Conservation (phyloP, 306 rosid genomes). For the Herpetospermum pedunculosum region DNA sequence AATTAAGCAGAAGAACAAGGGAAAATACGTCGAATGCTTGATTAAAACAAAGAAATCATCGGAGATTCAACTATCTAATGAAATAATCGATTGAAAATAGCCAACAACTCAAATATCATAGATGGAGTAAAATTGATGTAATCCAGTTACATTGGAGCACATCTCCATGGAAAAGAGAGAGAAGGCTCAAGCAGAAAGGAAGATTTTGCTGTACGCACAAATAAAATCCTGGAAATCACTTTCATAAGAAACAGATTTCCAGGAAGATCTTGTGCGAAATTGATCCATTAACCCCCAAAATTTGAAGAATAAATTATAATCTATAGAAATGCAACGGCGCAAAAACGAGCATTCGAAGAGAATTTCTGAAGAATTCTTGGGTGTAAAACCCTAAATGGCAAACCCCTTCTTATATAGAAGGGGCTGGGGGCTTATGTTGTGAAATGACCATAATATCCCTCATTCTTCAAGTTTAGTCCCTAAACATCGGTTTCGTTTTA, state of each 20-base stretch:
- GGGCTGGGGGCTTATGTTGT: background rate
- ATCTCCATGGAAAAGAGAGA: conserved; percentile 31
- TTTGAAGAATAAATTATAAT: background rate
- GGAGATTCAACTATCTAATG: background rate
- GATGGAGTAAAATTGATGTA: conserved; percentile 15
- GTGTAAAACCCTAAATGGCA: background rate
- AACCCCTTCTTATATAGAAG: background rate
- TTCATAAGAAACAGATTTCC: conserved; percentile 19
- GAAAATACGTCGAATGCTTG: background rate
- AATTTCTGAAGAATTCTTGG: background rate
- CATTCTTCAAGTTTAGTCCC: too few relatives aligned
- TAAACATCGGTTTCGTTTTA: background rate
- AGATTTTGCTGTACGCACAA: conserved; percentile 40
- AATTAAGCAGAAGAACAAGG: background rate
- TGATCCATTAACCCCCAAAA: background rate
- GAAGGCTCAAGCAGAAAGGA: conserved; percentile 90
- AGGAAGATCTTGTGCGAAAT: conserved; percentile 65
- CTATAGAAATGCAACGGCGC: background rate
- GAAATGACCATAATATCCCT: background rate
- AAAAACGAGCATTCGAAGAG: background rate
- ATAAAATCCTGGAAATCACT: conserved; percentile 56
- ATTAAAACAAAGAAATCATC: background rate
- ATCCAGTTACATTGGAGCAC: conserved; percentile 82
- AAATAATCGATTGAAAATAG: background rate
- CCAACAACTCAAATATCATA: background rate